Conservation (phyloP, 164 flowering plant species). For the Liriodendron chinense region DNA sequence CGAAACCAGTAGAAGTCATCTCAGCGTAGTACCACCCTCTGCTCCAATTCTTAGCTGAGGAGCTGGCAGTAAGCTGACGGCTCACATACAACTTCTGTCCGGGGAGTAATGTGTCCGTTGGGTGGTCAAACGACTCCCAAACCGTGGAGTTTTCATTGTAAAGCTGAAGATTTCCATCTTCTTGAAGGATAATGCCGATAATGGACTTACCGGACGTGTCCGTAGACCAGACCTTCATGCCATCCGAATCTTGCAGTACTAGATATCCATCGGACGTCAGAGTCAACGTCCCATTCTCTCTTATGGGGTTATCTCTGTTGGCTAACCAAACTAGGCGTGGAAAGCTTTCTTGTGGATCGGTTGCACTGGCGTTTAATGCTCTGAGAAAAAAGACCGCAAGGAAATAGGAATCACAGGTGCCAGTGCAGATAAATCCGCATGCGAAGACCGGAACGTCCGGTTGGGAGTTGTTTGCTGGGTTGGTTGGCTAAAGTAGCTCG, state of each 20-base stretch:
- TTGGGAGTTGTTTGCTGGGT: not conserved
- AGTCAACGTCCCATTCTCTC: constrained; percentile 16
- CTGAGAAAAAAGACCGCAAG: not conserved
- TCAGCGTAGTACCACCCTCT: constrained; percentile 8
- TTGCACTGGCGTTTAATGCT: not conserved
- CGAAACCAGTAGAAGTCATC: not conserved
- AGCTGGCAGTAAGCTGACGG: constrained; percentile 20
- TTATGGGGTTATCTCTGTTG: constrained; percentile 20
- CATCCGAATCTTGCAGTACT: constrained; percentile 26
- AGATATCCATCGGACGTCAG: constrained; percentile 26
- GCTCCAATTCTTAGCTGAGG: constrained; percentile 17
- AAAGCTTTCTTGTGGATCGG: not conserved
- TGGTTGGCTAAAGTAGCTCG: no score
- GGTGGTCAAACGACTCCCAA: constrained; percentile 35
- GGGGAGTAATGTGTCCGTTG: constrained; percentile 21
- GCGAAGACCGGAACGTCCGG: not conserved
- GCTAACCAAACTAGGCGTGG: constrained; percentile 20
- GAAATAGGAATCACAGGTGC: not conserved
- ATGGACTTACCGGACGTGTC: constrained; percentile 25
- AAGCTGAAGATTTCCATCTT: constrained; percentile 22
- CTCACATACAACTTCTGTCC: constrained; percentile 19
- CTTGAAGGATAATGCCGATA: constrained; percentile 14
- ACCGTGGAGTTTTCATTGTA: not conserved
- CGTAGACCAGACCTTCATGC: constrained; percentile 31
- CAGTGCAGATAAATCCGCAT: not conserved